A percentile compares a stretch with the other conserved stretches of the same genome.
Evolutionary conservation across 2,329 filamentous ascomycete genomes (phyloP).

Genomic region (Epicoccum nigrum): DNA sequence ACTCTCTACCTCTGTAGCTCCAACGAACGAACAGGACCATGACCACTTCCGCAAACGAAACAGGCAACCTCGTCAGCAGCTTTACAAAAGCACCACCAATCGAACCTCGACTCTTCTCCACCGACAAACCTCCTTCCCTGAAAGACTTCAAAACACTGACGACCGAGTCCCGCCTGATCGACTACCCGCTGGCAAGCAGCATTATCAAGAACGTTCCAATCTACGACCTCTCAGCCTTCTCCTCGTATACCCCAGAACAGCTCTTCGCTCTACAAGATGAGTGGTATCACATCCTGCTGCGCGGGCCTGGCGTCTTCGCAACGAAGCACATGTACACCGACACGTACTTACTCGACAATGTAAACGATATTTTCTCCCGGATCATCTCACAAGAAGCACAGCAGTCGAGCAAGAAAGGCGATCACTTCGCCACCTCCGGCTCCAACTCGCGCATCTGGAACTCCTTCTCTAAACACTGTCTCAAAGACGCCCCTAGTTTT

Average conservation of each 20-base stretch:
- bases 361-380: conserved; percentile 26
- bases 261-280: conserved; percentile 61
- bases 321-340: conserved; percentile 59
- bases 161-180: conserved; percentile 44
- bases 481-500: conserved; percentile 60
- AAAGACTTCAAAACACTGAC: conserved; percentile 55
- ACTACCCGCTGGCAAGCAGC: conserved; percentile 57
- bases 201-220: conserved; percentile 62
- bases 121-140: conserved; percentile 47
- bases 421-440: conserved; percentile 65
- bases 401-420: conserved; percentile 53
- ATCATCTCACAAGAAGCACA: conserved; percentile 59
- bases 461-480: conserved; percentile 66
- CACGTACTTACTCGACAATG: conserved; percentile 35
- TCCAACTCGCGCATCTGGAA: conserved; percentile 70
- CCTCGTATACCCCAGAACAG: conserved; percentile 38
- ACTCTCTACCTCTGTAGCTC: too few species aligned
- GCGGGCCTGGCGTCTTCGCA: conserved; percentile 66
- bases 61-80: too few species aligned
- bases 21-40: too few species aligned
- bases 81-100: conserved; percentile 14
- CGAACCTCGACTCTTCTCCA: conserved; percentile 35
- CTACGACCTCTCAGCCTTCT: conserved; percentile 56
- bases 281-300: conserved; percentile 63
- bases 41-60: too few species aligned